These are phyloP conservation scores for Tolypocladium paradoxum DNA, from an alignment of 2,329 filamentous ascomycete genomes.

Conservation along the genomic window DNA sequence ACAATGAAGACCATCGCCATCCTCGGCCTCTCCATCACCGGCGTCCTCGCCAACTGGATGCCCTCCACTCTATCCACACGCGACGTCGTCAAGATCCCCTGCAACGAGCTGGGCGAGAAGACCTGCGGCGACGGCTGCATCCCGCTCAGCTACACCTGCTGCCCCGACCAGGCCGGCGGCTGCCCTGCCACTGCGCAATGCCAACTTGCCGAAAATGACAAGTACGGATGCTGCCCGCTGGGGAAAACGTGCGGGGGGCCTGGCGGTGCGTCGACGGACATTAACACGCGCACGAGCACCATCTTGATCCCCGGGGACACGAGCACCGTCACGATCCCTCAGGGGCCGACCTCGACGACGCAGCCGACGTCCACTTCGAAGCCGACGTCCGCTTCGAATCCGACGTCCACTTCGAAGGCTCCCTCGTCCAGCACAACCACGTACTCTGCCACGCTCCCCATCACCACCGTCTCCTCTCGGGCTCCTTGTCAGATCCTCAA, in stretches of 20 bases:
- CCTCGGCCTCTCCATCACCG: constrained; percentile 1
- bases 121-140: constrained; percentile 20
- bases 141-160: constrained; percentile 16
- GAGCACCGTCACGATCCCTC: background rate
- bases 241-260: constrained; percentile 15
- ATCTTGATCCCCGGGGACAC: constrained; percentile 7
- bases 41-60: constrained; percentile 7
- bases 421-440: too few species aligned
- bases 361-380: too few species aligned
- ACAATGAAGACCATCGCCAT: too few species aligned
- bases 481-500: background rate
- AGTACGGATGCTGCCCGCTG: constrained; percentile 19
- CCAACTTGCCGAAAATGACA: constrained; percentile 12
- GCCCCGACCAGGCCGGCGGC: constrained; percentile 15
- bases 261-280: constrained; percentile 11
- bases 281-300: background rate
- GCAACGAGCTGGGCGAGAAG: constrained; percentile 11
- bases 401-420: background rate
- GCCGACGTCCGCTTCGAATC: too few species aligned
- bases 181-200: constrained; percentile 14
- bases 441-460: background rate
- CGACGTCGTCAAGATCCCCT: constrained; percentile 11
- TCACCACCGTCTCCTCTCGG: background rate
- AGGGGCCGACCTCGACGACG: background rate
- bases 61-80: constrained; percentile 8